Percentiles rank a stretch among this genome's conserved stretches.
Evolutionary conservation across 2,329 filamentous ascomycete genomes (phyloP).

Genomic region (Monosporascus sp.): DNA sequence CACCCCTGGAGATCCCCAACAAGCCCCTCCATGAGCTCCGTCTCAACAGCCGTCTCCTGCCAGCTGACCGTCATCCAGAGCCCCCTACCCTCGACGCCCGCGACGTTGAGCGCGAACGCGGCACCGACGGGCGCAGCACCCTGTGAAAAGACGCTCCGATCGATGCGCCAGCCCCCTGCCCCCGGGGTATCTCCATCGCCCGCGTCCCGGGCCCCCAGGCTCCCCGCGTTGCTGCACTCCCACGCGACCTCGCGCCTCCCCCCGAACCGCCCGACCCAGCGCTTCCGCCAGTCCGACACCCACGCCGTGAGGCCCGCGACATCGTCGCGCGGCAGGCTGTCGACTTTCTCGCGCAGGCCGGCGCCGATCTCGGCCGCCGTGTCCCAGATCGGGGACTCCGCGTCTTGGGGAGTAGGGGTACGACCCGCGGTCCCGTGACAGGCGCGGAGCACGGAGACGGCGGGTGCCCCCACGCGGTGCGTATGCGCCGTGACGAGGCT

Average conservation of each 20-base stretch:
- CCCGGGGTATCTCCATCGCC: conserved; percentile 2
- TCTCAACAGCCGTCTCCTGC: conserved; percentile 41
- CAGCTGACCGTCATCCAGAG: conserved; percentile 42
- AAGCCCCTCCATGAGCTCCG: conserved; percentile 32
- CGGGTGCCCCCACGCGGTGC: conserved; percentile 23
- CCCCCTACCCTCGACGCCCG: conserved; percentile 36
- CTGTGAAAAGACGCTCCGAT: conserved; percentile 46
- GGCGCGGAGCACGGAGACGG: conserved; percentile 3
- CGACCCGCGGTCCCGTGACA: neutral
- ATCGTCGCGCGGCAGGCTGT: conserved; percentile 38
- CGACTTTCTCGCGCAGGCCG: conserved; percentile 28
- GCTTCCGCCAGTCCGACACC: conserved; percentile 38
- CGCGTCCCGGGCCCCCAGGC: conserved; percentile 20
- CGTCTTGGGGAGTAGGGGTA: conserved; percentile 7
- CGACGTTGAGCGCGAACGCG: conserved; percentile 41
- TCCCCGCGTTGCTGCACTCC: conserved; percentile 51
- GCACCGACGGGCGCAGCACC: conserved; percentile 39
- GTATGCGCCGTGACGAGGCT: conserved; percentile 34
- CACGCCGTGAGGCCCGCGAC: conserved; percentile 35
- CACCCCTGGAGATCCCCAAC: conserved; percentile 31
- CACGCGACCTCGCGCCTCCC: conserved; percentile 38
- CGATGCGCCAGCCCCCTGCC: conserved; percentile 29
- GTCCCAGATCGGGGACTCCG: conserved; percentile 35
- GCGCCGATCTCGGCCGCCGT: conserved; percentile 31
- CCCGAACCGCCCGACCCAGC: conserved; percentile 38